Evolutionary conservation across 331 rosid genomes (phyloP).

Genomic region (Prunus yedoensis): DNA sequence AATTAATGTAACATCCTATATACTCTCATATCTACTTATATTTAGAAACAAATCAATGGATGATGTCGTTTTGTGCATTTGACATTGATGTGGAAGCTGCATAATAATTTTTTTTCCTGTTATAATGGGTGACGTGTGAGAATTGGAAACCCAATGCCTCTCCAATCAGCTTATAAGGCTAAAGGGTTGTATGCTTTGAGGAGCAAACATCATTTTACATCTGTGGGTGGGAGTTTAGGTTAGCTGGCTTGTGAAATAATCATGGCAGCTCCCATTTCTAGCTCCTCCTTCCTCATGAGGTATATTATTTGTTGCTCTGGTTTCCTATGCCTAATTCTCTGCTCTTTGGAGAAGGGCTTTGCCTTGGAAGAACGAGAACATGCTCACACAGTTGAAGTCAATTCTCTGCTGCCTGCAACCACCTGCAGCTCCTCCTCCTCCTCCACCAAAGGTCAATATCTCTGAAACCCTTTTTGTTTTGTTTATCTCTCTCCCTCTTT

Average conservation of each 20-base stretch:
- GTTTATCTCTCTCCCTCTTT: not conserved
- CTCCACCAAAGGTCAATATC: constrained; percentile 18
- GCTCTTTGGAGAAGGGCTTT: too few relatives aligned
- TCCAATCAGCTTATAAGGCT: constrained; percentile 1
- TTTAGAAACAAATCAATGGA: too few relatives aligned
- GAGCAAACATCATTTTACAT: not conserved
- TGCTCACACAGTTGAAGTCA: too few relatives aligned
- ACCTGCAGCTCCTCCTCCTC: constrained; percentile 21
- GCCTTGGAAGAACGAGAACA: too few relatives aligned
- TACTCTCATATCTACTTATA: too few relatives aligned
- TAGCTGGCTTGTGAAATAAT: too few relatives aligned
- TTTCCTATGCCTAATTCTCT: too few relatives aligned
- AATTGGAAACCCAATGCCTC: not conserved
- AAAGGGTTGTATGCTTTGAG: not conserved
- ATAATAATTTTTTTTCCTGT: not conserved
- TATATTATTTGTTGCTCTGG: too few relatives aligned
- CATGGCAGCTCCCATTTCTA: too few relatives aligned
- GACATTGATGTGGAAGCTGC: not conserved
- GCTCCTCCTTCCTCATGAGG: too few relatives aligned
- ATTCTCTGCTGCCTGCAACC: constrained; percentile 21
- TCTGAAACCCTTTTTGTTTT: too few relatives aligned
- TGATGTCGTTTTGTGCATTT: not conserved
- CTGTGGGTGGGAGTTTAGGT: not conserved
- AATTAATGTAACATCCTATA: too few relatives aligned
- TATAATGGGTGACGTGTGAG: constrained; percentile 20